Evolutionary conservation across 139 green algal species (phyloP), one percentile per base, ranked within the genome.

Genomic region (Pleodorina starrii): DNA sequence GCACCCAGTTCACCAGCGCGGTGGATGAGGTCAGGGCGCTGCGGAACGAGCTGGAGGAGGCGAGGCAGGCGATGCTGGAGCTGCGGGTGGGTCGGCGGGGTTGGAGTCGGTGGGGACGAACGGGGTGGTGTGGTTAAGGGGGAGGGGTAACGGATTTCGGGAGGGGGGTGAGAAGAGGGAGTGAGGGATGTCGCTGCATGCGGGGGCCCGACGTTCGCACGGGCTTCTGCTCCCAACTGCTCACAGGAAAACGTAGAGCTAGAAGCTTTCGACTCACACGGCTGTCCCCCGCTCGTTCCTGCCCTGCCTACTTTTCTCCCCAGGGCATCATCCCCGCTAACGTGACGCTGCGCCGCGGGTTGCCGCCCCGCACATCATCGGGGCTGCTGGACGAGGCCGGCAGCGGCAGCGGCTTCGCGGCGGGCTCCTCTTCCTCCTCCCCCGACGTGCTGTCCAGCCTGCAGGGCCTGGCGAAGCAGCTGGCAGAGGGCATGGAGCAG

Each of bases 11-110:
- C 69, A 89, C 43, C 48, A 82, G 19, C 3, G 84, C 84, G 10
- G 17, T 89, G 4, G 84, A 89, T 27, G 84, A 89, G 69, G 84
- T 89, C 1, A 72, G 59, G 38, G 51, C 48, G 23, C 69, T 89
- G 36, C 84, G 84, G 5, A 71, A 81, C 35, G 84, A 89, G 69
- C 71, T 89, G 48, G 84, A 89, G 84, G 84, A 89, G 84, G 84
- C 84, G 84, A 32, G 84, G 69, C 84, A 89, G 69, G 84, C 84
- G 4, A 89, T 89, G 84, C 46, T 89, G 84, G 84, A 89, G 69
- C 68, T 89, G 14, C 21, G 69, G 63, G 83, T 88, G 43, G 19
- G 77, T n/a, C 29, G 54, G 54, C 54, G 6, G 54, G 54, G 29
- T 66, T 66, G 54, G 29, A 66, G 9, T 27, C 54, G 9, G 29